Evolutionary conservation across 495 filamentous ascomycete genomes (phyloP), one percentile per base, ranked within the genome.

Genomic region (Penicillium simplicissimum): DNA sequence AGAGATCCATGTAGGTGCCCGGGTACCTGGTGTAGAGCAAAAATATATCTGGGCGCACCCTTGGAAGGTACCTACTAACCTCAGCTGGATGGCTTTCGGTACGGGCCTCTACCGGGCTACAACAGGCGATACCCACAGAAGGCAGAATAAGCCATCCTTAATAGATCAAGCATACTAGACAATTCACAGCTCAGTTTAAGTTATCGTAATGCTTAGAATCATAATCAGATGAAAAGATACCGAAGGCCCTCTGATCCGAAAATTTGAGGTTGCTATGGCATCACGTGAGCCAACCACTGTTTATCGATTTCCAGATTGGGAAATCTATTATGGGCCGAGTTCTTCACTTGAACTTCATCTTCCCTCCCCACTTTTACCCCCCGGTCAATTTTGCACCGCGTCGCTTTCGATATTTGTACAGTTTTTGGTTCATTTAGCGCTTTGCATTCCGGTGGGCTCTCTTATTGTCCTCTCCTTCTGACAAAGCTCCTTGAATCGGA

Each of bases 241-340:
- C 28, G 4, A 31, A 31, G 28, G 17, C 23, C 23, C 23, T 21
- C 19, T 49, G 45, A 31, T 49, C 45, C 25, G 45, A 31, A 31
- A 57, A 34, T 36, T 31, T 23, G 38, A 43, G 38, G 51, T 36
- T 53, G 33, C 47, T 17, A 54, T 49, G 28, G 28, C 15, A 28
- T 17, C 66, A 68, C 68, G 66, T 67, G 64, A 64, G 69, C 64
- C 68, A 67, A 71, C 63, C 65, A 65, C 60, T 79, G 77, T 79
- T 79, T 79, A 78, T 77, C 70, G 71, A 74, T 78, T 79, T 58
- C 77, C 72, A 23, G 23, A 64, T 77, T 54, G 66, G 72, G 77
- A 58, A 79, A 71, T 53, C 62, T 76, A 74, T 77, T 78, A 67
- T 71, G 68, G 55, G 38, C 64, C 55, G 51, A 57, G 52, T 42